Percentiles rank a stretch among this genome's conserved stretches.
phyloP scores from a whole-genome alignment of 1,284 basidiomycete genomes.

The Cystobasidiaceae sp. region DNA sequence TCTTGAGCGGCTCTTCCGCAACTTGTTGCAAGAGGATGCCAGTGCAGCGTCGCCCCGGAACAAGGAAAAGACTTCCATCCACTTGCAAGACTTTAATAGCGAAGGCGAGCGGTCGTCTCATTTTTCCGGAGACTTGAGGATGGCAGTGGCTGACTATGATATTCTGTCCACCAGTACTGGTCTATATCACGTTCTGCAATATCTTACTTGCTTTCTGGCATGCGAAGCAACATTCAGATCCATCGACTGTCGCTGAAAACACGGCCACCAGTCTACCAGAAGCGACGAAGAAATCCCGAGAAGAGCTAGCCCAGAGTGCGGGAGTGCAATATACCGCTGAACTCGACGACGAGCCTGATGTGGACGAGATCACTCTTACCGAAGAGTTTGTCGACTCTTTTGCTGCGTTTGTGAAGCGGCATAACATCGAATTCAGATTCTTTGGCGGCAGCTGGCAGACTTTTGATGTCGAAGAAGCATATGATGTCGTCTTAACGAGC shows the following conservation, averaged over 20 bases:
- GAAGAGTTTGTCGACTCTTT: constrained; percentile 63
- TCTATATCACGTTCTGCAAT: constrained; percentile 69
- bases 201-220: constrained; percentile 67
- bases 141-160: no score
- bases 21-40: constrained; percentile 36
- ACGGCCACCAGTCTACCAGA: background rate
- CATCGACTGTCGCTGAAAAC: background rate
- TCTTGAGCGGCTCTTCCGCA: constrained; percentile 58
- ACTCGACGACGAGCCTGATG: constrained; percentile 33
- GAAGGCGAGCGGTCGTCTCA: constrained; percentile 34
- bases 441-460: constrained; percentile 75
- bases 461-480: constrained; percentile 46
- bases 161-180: constrained; percentile 32
- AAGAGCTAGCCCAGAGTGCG: constrained; percentile 13
- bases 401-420: constrained; percentile 53
- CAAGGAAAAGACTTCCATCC: constrained; percentile 55
- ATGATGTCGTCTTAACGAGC: constrained; percentile 65
- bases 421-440: constrained; percentile 63
- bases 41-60: background rate
- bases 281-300: constrained; percentile 4
- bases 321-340: constrained; percentile 25
- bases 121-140: background rate
- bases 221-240: constrained; percentile 1
- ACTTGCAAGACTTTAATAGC: constrained; percentile 87
- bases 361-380: constrained; percentile 60